Percentiles rank a stretch among this genome's conserved stretches.
Conservation (phyloP, 352 stramenopile genomes). For the Albugo laibachii region DNA sequence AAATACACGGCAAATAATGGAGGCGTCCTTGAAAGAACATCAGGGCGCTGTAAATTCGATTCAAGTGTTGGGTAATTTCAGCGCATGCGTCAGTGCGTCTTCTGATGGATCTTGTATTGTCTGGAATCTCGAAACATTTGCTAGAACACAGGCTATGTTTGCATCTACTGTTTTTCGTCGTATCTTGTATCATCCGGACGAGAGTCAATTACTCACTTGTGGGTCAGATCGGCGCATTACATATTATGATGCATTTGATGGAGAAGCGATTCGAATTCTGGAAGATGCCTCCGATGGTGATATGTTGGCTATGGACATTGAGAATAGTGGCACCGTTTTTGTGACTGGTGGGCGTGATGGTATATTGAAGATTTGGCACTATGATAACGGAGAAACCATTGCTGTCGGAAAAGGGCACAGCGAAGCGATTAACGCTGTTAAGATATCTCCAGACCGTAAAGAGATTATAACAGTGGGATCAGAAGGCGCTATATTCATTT, state of each 20-base stretch:
- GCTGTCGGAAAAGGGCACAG: constrained; percentile 83
- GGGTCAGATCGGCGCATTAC: constrained; percentile 89
- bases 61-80: constrained; percentile 49
- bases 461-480: constrained; percentile 87
- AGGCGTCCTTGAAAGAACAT: constrained; percentile 92
- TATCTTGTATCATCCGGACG: constrained; percentile 90
- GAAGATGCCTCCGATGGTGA: constrained; percentile 79
- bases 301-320: constrained; percentile 88
- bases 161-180: constrained; percentile 89
- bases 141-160: constrained; percentile 89
- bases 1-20: constrained; percentile 84
- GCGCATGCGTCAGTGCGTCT: constrained; percentile 49
- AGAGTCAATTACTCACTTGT: constrained; percentile 91
- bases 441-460: constrained; percentile 84
- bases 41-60: constrained; percentile 85
- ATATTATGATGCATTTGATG: constrained; percentile 93
- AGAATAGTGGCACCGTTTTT: constrained; percentile 76
- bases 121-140: constrained; percentile 88
- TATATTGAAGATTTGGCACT: constrained; percentile 90
- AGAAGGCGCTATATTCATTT: constrained; percentile 93
- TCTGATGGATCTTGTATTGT: constrained; percentile 87
- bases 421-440: constrained; percentile 83
- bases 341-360: constrained; percentile 82
- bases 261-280: constrained; percentile 85
- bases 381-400: constrained; percentile 87